Evolutionary conservation across 2,329 filamentous ascomycete species (phyloP).

Genomic region (Hypomyces perniciosus): DNA sequence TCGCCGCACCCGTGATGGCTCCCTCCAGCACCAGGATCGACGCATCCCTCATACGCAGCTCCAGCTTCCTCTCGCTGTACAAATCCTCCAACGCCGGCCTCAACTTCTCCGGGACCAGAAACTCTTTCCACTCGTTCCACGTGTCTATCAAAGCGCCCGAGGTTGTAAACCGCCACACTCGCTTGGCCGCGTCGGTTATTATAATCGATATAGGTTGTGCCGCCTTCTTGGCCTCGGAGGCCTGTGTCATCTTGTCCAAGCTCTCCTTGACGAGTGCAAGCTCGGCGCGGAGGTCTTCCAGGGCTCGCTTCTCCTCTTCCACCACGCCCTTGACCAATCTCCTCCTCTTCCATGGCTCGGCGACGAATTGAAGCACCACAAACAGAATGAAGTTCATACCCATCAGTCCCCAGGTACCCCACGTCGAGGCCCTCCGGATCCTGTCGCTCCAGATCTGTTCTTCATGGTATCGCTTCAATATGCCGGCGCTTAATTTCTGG

Average conservation of each 20-base stretch:
- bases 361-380: constrained; percentile 76
- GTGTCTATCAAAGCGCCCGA: constrained; percentile 2
- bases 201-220: not conserved
- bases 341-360: constrained; percentile 85
- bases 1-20: constrained; percentile 56
- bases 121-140: constrained; percentile 34
- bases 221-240: constrained; percentile 6
- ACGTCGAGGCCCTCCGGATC: constrained; percentile 91
- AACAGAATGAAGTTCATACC: constrained; percentile 90
- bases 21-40: constrained; percentile 65
- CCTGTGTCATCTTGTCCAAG: constrained; percentile 22
- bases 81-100: constrained; percentile 49
- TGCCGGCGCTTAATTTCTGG: constrained; percentile 70
- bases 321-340: constrained; percentile 79
- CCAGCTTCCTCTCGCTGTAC: constrained; percentile 58
- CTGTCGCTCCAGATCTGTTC: constrained; percentile 99
- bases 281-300: constrained; percentile 44
- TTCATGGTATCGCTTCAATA: constrained; percentile 90
- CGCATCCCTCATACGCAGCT: constrained; percentile 61
- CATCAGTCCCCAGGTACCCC: constrained; percentile 98
- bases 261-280: constrained; percentile 30
- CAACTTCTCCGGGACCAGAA: constrained; percentile 41
- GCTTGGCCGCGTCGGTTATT: not conserved
- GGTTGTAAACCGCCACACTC: constrained; percentile 1
- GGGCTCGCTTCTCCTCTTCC: constrained; percentile 61